These are phyloP conservation scores for Cavenderia fasciculata DNA, from an alignment of 78 protist genomes.

Conservation along the genomic window DNA sequence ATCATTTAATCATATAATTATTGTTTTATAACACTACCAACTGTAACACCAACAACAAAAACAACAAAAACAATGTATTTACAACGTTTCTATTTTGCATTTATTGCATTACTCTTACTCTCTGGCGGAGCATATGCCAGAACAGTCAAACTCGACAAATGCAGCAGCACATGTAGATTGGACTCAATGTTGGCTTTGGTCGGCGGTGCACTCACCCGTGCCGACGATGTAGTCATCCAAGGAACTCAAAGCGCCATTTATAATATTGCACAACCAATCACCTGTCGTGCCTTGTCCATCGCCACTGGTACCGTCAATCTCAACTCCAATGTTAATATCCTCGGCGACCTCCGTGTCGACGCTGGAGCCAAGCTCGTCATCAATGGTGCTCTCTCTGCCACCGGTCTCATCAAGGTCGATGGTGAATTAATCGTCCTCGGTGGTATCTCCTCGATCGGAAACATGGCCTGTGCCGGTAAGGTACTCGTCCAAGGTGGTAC, in stretches of 20 bases:
- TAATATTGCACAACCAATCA: constrained; percentile 17
- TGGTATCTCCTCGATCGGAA: background rate
- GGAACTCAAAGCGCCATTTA: constrained; percentile 20
- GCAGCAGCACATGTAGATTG: constrained; percentile 13
- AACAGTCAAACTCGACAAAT: background rate
- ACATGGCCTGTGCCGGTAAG: background rate
- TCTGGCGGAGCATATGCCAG: background rate
- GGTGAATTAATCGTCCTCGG: constrained; percentile 13
- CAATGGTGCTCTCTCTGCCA: constrained; percentile 5
- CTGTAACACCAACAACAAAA: background rate
- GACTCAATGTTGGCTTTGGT: constrained; percentile 11
- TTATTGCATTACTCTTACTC: background rate
- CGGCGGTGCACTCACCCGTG: constrained; percentile 14
- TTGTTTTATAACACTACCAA: background rate
- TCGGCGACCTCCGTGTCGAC: constrained; percentile 13
- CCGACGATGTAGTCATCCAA: constrained; percentile 50
- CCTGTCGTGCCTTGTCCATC: constrained; percentile 20
- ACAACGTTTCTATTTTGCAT: background rate
- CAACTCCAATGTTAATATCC: constrained; percentile 6
- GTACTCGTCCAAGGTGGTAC: constrained; percentile 23
- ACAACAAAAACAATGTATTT: background rate
- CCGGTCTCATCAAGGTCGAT: constrained; percentile 8
- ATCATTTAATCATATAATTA: background rate
- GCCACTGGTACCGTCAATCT: constrained; percentile 26
- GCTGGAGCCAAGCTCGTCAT: constrained; percentile 9